Evolutionary conservation across 352 stramenopile species (phyloP).

Genomic region (Pythium aristosporum): DNA sequence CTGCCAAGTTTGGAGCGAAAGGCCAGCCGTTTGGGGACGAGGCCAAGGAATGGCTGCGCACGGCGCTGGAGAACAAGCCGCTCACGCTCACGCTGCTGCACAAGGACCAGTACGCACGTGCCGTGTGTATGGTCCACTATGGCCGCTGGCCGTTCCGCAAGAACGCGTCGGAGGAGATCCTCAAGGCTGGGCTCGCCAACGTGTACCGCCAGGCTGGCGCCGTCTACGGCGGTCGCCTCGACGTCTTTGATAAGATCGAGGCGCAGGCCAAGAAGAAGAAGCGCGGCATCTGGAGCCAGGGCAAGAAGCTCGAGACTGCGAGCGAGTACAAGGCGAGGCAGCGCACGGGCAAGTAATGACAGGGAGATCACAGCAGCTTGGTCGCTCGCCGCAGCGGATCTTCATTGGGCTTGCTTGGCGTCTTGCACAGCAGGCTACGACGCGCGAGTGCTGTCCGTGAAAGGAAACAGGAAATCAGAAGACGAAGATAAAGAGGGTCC

Average conservation of each 20-base stretch:
- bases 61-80: conserved; percentile 42
- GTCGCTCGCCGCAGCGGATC: conserved; percentile 11
- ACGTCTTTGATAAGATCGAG: conserved; percentile 71
- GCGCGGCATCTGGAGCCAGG: conserved; percentile 75
- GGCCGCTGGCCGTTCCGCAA: conserved; percentile 73
- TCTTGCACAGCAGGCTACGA: conserved; percentile 24
- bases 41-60: conserved; percentile 67
- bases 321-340: conserved; percentile 78
- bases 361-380: conserved; percentile 12
- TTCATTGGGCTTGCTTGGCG: conserved; percentile 2
- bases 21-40: conserved; percentile 80
- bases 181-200: conserved; percentile 68
- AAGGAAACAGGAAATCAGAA: neutral
- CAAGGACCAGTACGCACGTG: conserved; percentile 84
- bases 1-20: conserved; percentile 77
- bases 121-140: conserved; percentile 83
- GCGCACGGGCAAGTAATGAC: conserved; percentile 35
- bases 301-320: conserved; percentile 66
- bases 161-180: conserved; percentile 79
- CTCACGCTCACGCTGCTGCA: conserved; percentile 79
- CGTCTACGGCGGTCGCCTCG: conserved; percentile 74
- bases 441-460: conserved; percentile 17
- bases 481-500: neutral
- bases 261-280: conserved; percentile 59
- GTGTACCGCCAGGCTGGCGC: conserved; percentile 78